Base-by-base conservation (phyloP, 2,329 filamentous ascomycete species). In the Dothidotthia symphoricarpi region DNA sequence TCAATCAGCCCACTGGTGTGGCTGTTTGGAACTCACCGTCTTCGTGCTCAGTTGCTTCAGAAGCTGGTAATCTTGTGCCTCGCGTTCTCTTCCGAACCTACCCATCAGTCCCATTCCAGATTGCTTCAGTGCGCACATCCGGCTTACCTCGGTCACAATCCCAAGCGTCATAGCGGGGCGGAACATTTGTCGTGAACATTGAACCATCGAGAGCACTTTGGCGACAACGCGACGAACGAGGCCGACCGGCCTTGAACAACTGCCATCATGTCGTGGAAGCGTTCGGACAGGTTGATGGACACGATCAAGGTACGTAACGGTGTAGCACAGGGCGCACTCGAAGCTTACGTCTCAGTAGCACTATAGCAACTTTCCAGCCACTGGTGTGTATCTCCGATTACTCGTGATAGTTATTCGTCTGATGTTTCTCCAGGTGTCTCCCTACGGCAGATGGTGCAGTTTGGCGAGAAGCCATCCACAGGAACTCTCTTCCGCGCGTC, bases 391-490 rank as follows among this genome's bases (percentile, higher is more conserved):
- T 75, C 69, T 79, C 86, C 67, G 87, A 94, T 75, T 94, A n/a
- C 12, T 13, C 28, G 17, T 41, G 36, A 28, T 2, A 17, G 13
- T 16, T 3, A 17, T 22, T 16, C 31, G 32, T 53, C 53, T 64
- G 38, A 62, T 43, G 16, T 29, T 8, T 17, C 4, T 39, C 3
- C 39, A 65, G 63, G 63, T 51, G 65, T 68, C 59, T 96, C 90
- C 67, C 77, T 98, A 70, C 82, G 93, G 68, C 93, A 98, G 77
- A 98, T 98, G 93, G 91, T 97, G 42, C 91, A 97, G 69, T 97
- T 97, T 69, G 91, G 91, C 64, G 89, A 95, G 74, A 87, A 83
- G 67, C 90, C 91, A 36, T 96, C 90, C 12, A 87, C 62, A 35
- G 91, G 91, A 53, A 98, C 93, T 36, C 77, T 98, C 39, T 98